Conservation (phyloP, 2,329 filamentous ascomycete genomes). For the Alternaria consortialis region DNA sequence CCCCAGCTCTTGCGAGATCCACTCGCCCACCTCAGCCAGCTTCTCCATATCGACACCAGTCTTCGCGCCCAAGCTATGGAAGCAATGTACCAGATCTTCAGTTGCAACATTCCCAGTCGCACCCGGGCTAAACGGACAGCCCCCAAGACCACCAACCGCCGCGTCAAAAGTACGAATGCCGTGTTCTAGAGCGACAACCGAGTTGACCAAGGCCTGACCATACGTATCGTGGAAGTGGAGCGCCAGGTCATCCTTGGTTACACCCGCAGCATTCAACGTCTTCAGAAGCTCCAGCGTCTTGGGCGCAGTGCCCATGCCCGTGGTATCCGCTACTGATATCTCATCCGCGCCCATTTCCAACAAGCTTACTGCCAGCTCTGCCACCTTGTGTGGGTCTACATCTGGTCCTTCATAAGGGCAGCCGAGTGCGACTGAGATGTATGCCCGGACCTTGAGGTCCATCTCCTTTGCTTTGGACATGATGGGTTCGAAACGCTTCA, state of each 20-base stretch:
- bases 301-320: conserved; percentile 86
- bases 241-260: conserved; percentile 75
- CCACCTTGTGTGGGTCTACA: conserved; percentile 67
- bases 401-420: conserved; percentile 78
- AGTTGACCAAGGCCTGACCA: conserved; percentile 84
- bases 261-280: conserved; percentile 71
- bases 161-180: conserved; percentile 82
- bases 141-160: conserved; percentile 81
- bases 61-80: conserved; percentile 76
- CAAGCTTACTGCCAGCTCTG: conserved; percentile 69
- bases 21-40: conserved; percentile 49
- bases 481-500: conserved; percentile 74
- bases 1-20: conserved; percentile 50
- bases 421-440: conserved; percentile 76
- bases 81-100: conserved; percentile 80
- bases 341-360: conserved; percentile 90
- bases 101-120: conserved; percentile 88
- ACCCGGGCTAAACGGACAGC: conserved; percentile 85
- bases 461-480: conserved; percentile 72
- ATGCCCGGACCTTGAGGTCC: conserved; percentile 76
- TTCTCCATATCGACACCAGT: conserved; percentile 68
- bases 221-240: conserved; percentile 93
- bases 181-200: conserved; percentile 77
- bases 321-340: conserved; percentile 89
- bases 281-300: conserved; percentile 71